Evolutionary conservation across 148 eudicot genomes (phyloP).

Genomic region (Cornus controversa): DNA sequence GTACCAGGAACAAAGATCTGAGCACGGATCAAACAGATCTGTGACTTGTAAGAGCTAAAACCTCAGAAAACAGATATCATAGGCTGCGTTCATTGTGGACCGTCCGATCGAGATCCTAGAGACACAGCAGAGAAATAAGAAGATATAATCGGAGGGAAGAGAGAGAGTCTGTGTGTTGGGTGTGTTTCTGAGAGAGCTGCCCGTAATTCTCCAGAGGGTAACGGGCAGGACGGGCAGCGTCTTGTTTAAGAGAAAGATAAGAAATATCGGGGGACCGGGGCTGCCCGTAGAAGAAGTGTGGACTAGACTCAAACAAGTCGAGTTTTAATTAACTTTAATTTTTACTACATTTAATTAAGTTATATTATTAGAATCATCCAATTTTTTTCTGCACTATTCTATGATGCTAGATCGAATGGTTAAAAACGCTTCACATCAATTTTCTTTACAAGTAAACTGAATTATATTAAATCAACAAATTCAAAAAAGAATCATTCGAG

Average conservation of each 20-base stretch:
- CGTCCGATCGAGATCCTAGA: conserved; percentile 31
- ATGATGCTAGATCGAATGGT: no score
- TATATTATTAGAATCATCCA: no score
- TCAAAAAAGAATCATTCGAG: no score
- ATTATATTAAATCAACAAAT: no score
- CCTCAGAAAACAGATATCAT: conserved; percentile 13
- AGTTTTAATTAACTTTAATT: neutral
- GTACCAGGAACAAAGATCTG: conserved; percentile 25
- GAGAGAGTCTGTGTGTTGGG: neutral
- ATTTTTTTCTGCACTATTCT: no score
- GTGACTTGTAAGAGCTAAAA: conserved; percentile 5
- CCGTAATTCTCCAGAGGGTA: conserved; percentile 7
- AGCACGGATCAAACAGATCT: conserved; percentile 21
- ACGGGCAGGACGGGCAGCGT: conserved; percentile 13
- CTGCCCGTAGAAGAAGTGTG: neutral
- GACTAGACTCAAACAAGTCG: neutral
- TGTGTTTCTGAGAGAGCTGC: neutral
- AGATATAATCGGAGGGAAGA: conserved; percentile 20
- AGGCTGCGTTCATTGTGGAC: conserved; percentile 32
- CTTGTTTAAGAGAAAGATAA: neutral
- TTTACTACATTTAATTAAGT: no score
- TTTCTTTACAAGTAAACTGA: no score
- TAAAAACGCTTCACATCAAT: no score
- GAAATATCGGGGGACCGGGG: conserved; percentile 7
- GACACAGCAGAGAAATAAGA: conserved; percentile 6